Base-by-base conservation (phyloP, 345 rosid species). In the Noccaea bulbosa region DNA sequence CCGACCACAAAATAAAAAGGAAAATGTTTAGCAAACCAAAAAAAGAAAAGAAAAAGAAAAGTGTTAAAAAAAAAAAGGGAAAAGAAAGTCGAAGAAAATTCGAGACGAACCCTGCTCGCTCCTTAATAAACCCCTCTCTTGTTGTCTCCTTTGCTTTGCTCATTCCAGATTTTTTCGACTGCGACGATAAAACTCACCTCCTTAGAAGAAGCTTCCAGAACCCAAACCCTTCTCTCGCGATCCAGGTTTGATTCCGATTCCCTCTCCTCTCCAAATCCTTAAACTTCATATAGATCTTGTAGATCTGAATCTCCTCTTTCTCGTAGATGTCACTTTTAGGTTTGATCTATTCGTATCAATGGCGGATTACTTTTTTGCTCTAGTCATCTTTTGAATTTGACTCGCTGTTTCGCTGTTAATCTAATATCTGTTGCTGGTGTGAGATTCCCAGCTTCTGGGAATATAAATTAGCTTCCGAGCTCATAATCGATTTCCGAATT, bases 161-260 rank as follows among this genome's bases (percentile, higher is more conserved):
- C 57, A 2, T 55, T 15, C 60, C 48, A 40, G 64, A 53, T 14
- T 67, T 35, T 35, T 55, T 40, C 68, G 14, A 27, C 64, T 9
- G 55, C 61, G 34, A 17, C 69, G n/a, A 49, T 12, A 49, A 24
- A 16, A 66, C 14, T 20, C 20, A 48, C 17, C 48, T 44, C 30
- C 17, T 43, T 44, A 50, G 64, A 17, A 46, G 71, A 78, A 60
- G 46, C 67, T 65, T 74, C 66, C 74, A 41, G 59, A 77, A 68
- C 47, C 51, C 40, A 11, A 40, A 15, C 56, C 15, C 47, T 5
- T 14, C 45, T 64, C 48, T 67, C 61, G 22, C 77, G 35, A 52
- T 27, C 35, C 71, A 75, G 85, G 87, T 84, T 38, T 12, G 79
- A 50, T 79, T 45, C 35, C 56, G 17, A 27, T 46, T 3, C 70